phyloP scores from a whole-genome alignment of 2,329 filamentous ascomycete species.

The Aureobasidium sp. region DNA sequence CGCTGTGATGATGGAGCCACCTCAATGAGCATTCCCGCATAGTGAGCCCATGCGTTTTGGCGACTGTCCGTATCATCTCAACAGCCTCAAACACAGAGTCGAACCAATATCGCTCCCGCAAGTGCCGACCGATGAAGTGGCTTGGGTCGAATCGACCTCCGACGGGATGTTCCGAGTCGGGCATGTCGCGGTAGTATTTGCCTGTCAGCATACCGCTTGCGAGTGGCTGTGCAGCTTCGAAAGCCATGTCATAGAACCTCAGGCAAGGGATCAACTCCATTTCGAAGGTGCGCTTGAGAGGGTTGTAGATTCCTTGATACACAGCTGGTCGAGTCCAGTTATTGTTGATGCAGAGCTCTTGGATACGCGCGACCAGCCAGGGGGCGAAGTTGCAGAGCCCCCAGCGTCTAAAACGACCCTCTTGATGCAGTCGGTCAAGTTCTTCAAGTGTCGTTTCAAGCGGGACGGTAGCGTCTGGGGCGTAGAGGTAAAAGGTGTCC shows the following conservation, averaged over 20 bases:
- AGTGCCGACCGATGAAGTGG: conserved; percentile 28
- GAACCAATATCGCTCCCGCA: conserved; percentile 33
- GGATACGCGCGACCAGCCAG: conserved; percentile 36
- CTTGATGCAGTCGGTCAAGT: conserved; percentile 33
- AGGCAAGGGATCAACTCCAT: conserved; percentile 35
- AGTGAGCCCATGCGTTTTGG: conserved; percentile 31
- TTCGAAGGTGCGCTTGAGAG: conserved; percentile 36
- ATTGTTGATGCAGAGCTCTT: conserved; percentile 37
- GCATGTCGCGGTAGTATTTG: conserved; percentile 28
- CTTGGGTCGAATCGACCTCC: conserved; percentile 32
- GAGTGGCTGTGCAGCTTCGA: conserved; percentile 31
- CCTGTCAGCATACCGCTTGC: conserved; percentile 32
- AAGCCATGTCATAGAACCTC: conserved; percentile 34
- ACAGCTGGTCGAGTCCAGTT: conserved; percentile 38
- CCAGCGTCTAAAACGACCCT: conserved; percentile 40
- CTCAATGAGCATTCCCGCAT: conserved; percentile 35
- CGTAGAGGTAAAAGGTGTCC: conserved; percentile 33
- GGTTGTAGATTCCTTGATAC: conserved; percentile 43
- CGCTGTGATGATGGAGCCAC: conserved; percentile 38
- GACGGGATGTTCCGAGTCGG: conserved; percentile 24
- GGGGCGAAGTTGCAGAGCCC: conserved; percentile 41
- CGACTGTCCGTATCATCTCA: conserved; percentile 28
- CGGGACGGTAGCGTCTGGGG: conserved; percentile 35
- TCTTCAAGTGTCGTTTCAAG: conserved; percentile 35
- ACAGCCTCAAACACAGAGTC: conserved; percentile 35